Conservation (phyloP, 768 basidiomycete species). For the Mycena metata region DNA sequence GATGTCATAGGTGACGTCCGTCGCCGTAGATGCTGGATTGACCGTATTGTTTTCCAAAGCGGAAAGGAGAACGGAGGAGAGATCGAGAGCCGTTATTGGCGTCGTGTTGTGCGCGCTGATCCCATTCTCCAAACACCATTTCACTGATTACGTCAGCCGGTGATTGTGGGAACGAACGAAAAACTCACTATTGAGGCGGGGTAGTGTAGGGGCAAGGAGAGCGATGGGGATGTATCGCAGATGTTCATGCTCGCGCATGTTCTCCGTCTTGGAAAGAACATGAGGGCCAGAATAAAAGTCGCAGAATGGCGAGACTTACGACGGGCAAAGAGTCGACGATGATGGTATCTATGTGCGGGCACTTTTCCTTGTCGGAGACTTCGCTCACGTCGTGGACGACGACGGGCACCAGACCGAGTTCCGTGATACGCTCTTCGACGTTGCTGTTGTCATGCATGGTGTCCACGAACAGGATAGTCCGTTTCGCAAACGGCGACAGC, state of each 20-base stretch:
- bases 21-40: conserved; percentile 87
- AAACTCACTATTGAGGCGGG: conserved; percentile 78
- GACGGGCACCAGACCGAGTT: conserved; percentile 83
- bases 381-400: conserved; percentile 85
- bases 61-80: conserved; percentile 91
- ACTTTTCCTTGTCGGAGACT: conserved; percentile 83
- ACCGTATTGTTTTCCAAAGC: conserved; percentile 96
- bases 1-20: conserved; percentile 91
- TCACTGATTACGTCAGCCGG: conserved; percentile 64
- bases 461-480: conserved; percentile 94
- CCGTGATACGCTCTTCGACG: conserved; percentile 81
- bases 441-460: conserved; percentile 82
- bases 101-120: conserved; percentile 96
- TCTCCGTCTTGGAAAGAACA: conserved; percentile 75
- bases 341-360: conserved; percentile 94
- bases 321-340: conserved; percentile 91
- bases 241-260: conserved; percentile 92
- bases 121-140: conserved; percentile 97
- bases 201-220: conserved; percentile 84
- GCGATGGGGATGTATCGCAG: conserved; percentile 97
- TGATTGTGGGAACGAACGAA: conserved; percentile 21
- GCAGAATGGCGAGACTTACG: conserved; percentile 60
- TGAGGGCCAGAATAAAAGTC: conserved; percentile 17
- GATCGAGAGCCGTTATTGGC: conserved; percentile 88
- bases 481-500: conserved; percentile 89